Evolutionary conservation across 164 flowering plant genomes (phyloP).

Genomic region (Umbellularia californica): DNA sequence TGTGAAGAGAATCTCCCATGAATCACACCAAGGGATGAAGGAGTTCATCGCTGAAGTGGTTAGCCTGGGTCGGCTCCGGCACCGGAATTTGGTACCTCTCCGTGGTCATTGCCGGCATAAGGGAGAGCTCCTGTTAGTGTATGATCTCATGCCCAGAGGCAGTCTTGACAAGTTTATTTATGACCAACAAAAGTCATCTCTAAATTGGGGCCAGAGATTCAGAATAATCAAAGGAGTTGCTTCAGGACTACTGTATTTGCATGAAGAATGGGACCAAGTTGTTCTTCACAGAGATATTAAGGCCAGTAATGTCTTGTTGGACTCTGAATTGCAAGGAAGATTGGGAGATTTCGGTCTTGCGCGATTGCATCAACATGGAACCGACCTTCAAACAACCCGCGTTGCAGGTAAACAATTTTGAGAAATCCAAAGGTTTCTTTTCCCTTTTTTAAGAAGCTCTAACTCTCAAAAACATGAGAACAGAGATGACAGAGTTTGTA

Average conservation of each 20-base stretch:
- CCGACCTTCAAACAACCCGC: conserved; percentile 12
- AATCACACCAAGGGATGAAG: conserved; percentile 23
- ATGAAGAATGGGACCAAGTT: conserved; percentile 28
- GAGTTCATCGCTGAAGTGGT: conserved; percentile 22
- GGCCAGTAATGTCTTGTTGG: conserved; percentile 18
- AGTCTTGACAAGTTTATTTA: conserved; percentile 31
- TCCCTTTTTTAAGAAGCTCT: too few species aligned
- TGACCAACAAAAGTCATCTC: conserved; percentile 20
- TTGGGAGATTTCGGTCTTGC: conserved; percentile 25
- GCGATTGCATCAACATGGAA: conserved; percentile 15
- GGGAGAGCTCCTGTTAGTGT: not conserved
- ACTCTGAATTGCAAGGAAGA: conserved; percentile 10
- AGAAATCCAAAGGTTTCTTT: too few species aligned
- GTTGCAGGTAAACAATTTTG: not conserved
- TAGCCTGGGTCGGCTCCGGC: conserved; percentile 46
- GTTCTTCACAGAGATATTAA: conserved; percentile 44
- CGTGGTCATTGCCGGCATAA: conserved; percentile 28
- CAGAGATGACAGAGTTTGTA: too few species aligned
- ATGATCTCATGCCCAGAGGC: conserved; percentile 57
- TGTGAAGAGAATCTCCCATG: conserved; percentile 24
- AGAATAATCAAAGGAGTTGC: conserved; percentile 35
- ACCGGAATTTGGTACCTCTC: conserved; percentile 44
- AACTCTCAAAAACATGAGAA: too few species aligned
- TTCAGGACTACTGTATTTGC: conserved; percentile 19
- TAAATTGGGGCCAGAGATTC: conserved; percentile 34